These are phyloP conservation scores for Malassezia slooffiae DNA, from an alignment of 1,284 basidiomycete species.

Conservation along the genomic window DNA sequence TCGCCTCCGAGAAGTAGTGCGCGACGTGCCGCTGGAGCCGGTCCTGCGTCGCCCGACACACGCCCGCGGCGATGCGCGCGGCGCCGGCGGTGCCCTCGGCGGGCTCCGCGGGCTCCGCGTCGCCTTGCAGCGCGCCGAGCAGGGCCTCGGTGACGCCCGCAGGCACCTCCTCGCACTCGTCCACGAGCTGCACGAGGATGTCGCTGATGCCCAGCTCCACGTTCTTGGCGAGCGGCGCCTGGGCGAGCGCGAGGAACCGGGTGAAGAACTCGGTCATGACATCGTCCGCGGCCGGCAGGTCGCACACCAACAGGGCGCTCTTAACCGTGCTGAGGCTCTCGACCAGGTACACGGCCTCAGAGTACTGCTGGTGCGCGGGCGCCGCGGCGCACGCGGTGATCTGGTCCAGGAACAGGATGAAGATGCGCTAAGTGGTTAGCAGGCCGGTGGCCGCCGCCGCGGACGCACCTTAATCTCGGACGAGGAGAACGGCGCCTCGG, in stretches of 20 bases:
- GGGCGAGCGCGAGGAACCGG: slow-evolving; percentile 67
- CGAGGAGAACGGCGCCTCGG: slow-evolving; percentile 87
- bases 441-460: neutral
- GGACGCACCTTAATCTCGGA: slow-evolving; percentile 57
- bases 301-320: slow-evolving; percentile 82
- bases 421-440: slow-evolving; percentile 21
- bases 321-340: slow-evolving; percentile 87
- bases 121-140: slow-evolving; percentile 72
- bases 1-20: slow-evolving; percentile 50
- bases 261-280: slow-evolving; percentile 73
- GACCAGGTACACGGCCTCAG: slow-evolving; percentile 59
- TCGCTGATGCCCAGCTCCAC: slow-evolving; percentile 77
- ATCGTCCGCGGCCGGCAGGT: slow-evolving; percentile 74
- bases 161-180: slow-evolving; percentile 68
- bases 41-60: slow-evolving; percentile 72
- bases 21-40: slow-evolving; percentile 80
- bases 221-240: slow-evolving; percentile 58
- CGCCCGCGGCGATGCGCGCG: slow-evolving; percentile 71
- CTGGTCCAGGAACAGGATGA: slow-evolving; percentile 54
- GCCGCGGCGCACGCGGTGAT: slow-evolving; percentile 28
- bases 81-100: too few relatives aligned
- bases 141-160: slow-evolving; percentile 67
- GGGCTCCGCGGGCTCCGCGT: slow-evolving; percentile 50
- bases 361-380: slow-evolving; percentile 23
- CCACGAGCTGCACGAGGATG: slow-evolving; percentile 76